Conservation (phyloP, 139 green algal species). For the Haematococcus sp. region DNA sequence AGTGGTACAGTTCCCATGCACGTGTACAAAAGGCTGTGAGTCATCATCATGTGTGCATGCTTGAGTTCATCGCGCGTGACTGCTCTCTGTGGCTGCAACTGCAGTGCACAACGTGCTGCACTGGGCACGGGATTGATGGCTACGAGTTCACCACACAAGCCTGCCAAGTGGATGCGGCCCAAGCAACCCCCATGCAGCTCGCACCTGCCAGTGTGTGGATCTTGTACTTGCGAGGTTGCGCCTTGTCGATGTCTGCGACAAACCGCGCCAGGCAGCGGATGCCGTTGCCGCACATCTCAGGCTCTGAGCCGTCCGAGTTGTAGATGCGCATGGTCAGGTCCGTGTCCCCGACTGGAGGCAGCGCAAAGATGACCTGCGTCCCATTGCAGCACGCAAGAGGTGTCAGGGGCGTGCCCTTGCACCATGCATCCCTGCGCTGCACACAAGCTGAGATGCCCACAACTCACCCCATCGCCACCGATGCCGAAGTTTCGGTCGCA, state of each 20-base stretch:
- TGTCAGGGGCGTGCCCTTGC: not conserved
- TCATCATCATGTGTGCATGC: too few species aligned
- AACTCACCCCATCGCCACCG: slow-evolving; percentile 87
- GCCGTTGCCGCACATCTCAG: slow-evolving; percentile 99
- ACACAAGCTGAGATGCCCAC: slow-evolving; percentile 4
- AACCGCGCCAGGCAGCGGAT: slow-evolving; percentile 96
- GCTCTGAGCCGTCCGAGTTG: slow-evolving; percentile 96
- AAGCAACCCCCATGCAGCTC: too few species aligned
- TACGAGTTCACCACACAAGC: too few species aligned
- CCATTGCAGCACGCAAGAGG: not conserved
- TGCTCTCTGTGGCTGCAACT: too few species aligned
- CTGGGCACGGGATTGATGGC: not conserved
- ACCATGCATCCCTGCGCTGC: not conserved
- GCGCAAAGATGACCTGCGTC: slow-evolving; percentile 86
- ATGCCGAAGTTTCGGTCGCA: slow-evolving; percentile 97
- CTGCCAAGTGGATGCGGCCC: too few species aligned
- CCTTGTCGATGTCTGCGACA: slow-evolving; percentile 77
- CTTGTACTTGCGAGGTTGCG: slow-evolving; percentile 59
- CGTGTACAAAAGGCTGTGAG: not conserved
- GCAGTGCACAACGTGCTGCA: not conserved
- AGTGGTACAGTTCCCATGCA: not conserved
- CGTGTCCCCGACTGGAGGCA: slow-evolving; percentile 64
- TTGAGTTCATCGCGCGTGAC: too few species aligned
- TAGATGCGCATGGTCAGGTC: slow-evolving; percentile 98
- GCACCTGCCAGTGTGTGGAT: slow-evolving; percentile 90